These are phyloP conservation scores for Zygoascus sp. DNA, from an alignment of 1,139 yeast species.

Conservation along the genomic window DNA sequence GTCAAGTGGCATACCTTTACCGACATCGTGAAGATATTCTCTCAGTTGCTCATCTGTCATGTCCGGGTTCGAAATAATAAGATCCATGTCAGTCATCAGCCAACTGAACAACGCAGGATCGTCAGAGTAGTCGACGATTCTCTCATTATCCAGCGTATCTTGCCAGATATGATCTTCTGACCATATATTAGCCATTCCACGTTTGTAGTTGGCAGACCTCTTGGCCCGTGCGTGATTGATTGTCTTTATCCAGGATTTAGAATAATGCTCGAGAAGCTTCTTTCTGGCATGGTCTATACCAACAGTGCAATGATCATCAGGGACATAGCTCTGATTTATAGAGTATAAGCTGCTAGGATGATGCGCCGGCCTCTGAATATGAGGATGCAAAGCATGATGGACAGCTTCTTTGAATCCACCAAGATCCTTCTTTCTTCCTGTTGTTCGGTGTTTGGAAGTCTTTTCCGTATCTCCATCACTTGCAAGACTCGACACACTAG, in stretches of 20 bases:
- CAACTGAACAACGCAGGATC: constrained; percentile 64
- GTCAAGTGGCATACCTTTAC: constrained; percentile 77
- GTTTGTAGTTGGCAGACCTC: constrained; percentile 45
- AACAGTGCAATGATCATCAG: constrained; percentile 24
- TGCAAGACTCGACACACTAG: neutral
- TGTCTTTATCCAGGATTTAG: constrained; percentile 66
- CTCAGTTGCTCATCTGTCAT: constrained; percentile 53
- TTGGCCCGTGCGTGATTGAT: constrained; percentile 28
- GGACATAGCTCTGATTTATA: neutral
- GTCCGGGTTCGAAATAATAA: constrained; percentile 51
- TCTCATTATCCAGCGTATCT: constrained; percentile 46
- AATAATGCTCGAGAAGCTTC: constrained; percentile 43
- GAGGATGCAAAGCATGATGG: constrained; percentile 17
- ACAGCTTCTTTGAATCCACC: constrained; percentile 13
- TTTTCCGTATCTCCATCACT: neutral
- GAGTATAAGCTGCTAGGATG: neutral
- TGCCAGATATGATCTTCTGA: constrained; percentile 42
- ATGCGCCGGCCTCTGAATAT: neutral
- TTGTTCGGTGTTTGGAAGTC: too few relatives aligned
- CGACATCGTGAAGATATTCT: constrained; percentile 60
- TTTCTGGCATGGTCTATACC: constrained; percentile 35
- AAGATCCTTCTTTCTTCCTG: neutral
- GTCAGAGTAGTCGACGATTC: constrained; percentile 53
- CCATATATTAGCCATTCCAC: constrained; percentile 48
- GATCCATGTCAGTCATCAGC: constrained; percentile 52